Conservation (phyloP, 1,284 basidiomycete species). For the Cutaneotrichosporon daszewskae region DNA sequence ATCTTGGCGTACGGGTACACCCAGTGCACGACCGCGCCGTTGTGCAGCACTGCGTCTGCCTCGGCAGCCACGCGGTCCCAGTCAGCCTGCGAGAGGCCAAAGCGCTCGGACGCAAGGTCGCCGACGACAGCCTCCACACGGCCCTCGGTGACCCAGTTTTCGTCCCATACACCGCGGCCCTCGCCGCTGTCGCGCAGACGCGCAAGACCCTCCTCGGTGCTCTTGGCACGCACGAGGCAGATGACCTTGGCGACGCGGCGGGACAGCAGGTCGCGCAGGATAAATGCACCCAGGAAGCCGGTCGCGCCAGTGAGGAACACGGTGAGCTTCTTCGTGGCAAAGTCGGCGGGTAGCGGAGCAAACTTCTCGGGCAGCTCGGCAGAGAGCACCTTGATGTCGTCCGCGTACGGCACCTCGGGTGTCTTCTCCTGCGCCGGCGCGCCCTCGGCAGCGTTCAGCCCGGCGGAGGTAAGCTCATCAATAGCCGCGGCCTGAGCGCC, state of each 20-base stretch:
- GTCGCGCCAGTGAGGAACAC: slow-evolving; percentile 96
- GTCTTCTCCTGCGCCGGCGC: slow-evolving; percentile 28
- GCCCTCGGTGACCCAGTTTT: slow-evolving; percentile 68
- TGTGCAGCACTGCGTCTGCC: slow-evolving; percentile 84
- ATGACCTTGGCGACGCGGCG: slow-evolving; percentile 76
- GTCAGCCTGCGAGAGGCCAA: slow-evolving; percentile 63
- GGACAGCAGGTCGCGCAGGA: slow-evolving; percentile 73
- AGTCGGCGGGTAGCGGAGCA: slow-evolving; percentile 54
- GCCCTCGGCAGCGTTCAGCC: slow-evolving; percentile 65
- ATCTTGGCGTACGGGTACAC: slow-evolving; percentile 96
- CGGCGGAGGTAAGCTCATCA: slow-evolving; percentile 69
- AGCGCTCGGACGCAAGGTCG: slow-evolving; percentile 69
- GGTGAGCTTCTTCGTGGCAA: slow-evolving; percentile 57
- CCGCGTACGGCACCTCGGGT: slow-evolving; percentile 57
- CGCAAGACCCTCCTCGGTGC: slow-evolving; percentile 59
- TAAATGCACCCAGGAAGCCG: slow-evolving; percentile 93
- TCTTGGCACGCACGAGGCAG: slow-evolving; percentile 77
- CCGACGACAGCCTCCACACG: slow-evolving; percentile 81
- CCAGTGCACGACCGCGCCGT: slow-evolving; percentile 98
- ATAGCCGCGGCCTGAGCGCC: slow-evolving; percentile 71
- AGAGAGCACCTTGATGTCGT: slow-evolving; percentile 67
- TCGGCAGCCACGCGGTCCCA: slow-evolving; percentile 70
- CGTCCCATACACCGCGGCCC: slow-evolving; percentile 88
- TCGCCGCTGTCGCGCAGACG: slow-evolving; percentile 71
- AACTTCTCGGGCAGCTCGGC: slow-evolving; percentile 61